Evolutionary conservation across 495 filamentous ascomycete genomes (phyloP).

Genomic region (Xylaria acuta): DNA sequence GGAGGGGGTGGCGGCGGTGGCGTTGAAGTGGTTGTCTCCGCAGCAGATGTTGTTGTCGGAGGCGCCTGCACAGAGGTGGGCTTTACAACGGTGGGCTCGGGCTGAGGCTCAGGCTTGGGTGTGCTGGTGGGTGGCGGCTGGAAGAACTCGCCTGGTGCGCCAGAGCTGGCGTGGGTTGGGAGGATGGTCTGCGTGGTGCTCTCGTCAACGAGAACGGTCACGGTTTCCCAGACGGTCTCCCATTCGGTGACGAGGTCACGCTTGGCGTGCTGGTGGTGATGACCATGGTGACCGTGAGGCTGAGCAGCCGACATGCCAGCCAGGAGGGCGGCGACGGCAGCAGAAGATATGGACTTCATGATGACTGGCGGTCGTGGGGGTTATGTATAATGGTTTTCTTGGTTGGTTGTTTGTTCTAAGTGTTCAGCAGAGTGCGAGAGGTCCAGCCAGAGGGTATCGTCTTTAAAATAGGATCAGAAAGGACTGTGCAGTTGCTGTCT

Average conservation of each 20-base stretch:
- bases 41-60: slow-evolving; percentile 4
- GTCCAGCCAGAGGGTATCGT: slow-evolving; percentile 29
- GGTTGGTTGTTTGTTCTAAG: background rate
- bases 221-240: slow-evolving; percentile 55
- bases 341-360: slow-evolving; percentile 57
- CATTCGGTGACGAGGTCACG: slow-evolving; percentile 53
- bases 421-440: slow-evolving; percentile 15
- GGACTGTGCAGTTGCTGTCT: slow-evolving; percentile 12
- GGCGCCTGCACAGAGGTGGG: slow-evolving; percentile 3
- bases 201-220: slow-evolving; percentile 54
- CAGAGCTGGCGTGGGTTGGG: slow-evolving; percentile 38
- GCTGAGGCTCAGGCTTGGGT: slow-evolving; percentile 1
- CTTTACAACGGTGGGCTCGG: slow-evolving; percentile 8
- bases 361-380: slow-evolving; percentile 31
- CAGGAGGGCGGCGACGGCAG: slow-evolving; percentile 46
- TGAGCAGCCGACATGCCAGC: slow-evolving; percentile 53
- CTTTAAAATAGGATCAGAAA: slow-evolving; percentile 16
- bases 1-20: slow-evolving; percentile 26
- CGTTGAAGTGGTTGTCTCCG: slow-evolving; percentile 11
- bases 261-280: slow-evolving; percentile 46
- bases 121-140: slow-evolving; percentile 34
- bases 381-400: background rate
- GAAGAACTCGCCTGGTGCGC: slow-evolving; percentile 50
- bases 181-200: slow-evolving; percentile 48
- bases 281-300: slow-evolving; percentile 49